Conservation (phyloP, 495 filamentous ascomycete species). For the Penicillium pulvis region DNA sequence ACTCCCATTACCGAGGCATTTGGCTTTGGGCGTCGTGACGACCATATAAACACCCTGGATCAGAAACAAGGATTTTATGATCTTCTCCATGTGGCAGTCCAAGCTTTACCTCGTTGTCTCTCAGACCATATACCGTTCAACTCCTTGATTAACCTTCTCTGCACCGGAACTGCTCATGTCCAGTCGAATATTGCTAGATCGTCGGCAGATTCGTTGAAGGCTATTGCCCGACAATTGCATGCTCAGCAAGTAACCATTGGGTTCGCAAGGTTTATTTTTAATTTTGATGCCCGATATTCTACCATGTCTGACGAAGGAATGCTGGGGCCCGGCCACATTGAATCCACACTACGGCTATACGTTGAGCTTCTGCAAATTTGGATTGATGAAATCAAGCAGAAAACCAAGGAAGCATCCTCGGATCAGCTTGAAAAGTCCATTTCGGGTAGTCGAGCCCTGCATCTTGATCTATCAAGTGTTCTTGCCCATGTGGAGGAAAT, state of each 20-base stretch:
- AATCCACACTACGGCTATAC: constrained; percentile 88
- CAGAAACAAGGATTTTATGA: constrained; percentile 96
- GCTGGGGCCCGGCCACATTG: constrained; percentile 92
- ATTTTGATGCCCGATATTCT: constrained; percentile 93
- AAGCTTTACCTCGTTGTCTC: constrained; percentile 89
- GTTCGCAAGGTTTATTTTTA: constrained; percentile 96
- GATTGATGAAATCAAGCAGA: constrained; percentile 93
- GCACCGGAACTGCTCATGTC: constrained; percentile 95
- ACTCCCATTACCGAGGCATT: constrained; percentile 95
- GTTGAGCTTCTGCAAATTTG: constrained; percentile 93
- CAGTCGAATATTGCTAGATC: constrained; percentile 89
- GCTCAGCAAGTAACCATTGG: constrained; percentile 96
- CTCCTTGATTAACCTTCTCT: constrained; percentile 90
- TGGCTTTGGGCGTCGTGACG: constrained; percentile 81
- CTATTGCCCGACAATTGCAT: constrained; percentile 89
- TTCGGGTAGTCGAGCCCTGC: constrained; percentile 61
- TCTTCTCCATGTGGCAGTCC: constrained; percentile 90
- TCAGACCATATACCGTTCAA: constrained; percentile 91
- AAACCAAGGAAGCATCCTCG: constrained; percentile 70
- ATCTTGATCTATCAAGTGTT: constrained; percentile 82
- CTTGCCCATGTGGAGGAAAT: constrained; percentile 94
- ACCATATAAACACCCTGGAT: constrained; percentile 70
- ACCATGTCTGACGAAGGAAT: constrained; percentile 98
- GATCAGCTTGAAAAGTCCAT: constrained; percentile 61
- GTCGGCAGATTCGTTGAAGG: constrained; percentile 89